These are phyloP conservation scores for Backusella circina DNA, from an alignment of 192 early-diverging fungal species.

Conservation along the genomic window DNA sequence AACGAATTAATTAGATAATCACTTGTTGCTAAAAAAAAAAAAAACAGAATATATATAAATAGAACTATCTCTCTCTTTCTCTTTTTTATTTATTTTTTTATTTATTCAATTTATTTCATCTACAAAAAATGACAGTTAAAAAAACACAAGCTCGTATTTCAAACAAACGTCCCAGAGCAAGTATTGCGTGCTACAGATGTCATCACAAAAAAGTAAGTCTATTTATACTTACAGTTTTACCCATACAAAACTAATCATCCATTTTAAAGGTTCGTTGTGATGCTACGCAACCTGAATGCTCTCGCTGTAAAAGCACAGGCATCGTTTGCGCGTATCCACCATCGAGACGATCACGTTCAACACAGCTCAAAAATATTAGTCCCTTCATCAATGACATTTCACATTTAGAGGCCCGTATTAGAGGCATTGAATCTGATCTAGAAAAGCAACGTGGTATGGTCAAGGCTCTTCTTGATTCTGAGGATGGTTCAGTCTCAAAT, in stretches of 20 bases:
- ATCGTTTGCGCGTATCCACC: conserved; percentile 19
- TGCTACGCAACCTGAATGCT: conserved; percentile 23
- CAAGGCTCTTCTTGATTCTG: background rate
- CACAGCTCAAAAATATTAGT: conserved; percentile 12
- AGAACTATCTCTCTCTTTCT: background rate
- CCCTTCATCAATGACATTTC: conserved; percentile 30
- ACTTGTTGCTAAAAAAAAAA: background rate
- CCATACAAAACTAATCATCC: background rate
- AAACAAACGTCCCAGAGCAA: conserved; percentile 23
- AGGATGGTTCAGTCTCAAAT: background rate
- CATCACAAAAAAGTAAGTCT: conserved; percentile 26
- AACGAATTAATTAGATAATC: background rate
- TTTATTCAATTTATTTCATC: background rate
- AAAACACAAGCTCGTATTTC: background rate
- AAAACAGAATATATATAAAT: background rate
- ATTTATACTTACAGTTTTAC: background rate
- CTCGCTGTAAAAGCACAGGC: conserved; percentile 15
- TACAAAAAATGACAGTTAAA: background rate
- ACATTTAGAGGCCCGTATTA: conserved; percentile 17
- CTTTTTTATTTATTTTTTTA: background rate
- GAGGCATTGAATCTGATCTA: conserved; percentile 19
- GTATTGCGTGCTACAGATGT: conserved; percentile 27
- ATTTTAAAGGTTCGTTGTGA: conserved; percentile 21
- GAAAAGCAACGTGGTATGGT: conserved; percentile 15
- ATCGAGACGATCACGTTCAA: conserved; percentile 15